Base-by-base conservation (phyloP, 228 moss, liverwort and hornwort species). In the Sphagnum fallax region DNA sequence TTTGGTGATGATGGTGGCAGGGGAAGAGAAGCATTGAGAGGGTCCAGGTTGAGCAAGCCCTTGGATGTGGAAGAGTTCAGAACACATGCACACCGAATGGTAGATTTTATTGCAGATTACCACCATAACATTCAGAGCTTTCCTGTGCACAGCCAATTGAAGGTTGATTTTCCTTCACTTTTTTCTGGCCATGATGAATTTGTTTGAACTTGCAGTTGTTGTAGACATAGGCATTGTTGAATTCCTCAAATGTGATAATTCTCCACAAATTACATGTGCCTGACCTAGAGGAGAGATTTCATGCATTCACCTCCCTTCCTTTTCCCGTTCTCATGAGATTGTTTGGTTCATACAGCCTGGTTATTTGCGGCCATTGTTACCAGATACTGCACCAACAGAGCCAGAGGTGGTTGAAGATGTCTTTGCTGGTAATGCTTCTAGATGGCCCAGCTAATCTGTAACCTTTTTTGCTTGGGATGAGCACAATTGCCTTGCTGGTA, bases 81-180 rank as follows among this genome's bases (percentile, higher is more conserved):
- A 48, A 75, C 70, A 51, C 80, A 79, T 70, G 88, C 81, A 6
- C 88, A 94, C 70, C 77, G 73, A 76, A 94, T 91, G 91, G 94
- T 89, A 67, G 94, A 94, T 59, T 94, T 94, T 65, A 80, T 94
- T 50, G 94, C 91, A 12, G 91, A 94, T 75, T 94, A 91, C 52
- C 72, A 86, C 70, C 84, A 78, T n/a, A 81, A 86, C 67, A 75
- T 94, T 62, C 86, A 85, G 49, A 73, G 10, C 1, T 88, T 80
- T 53, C 88, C 91, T 6, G 94, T 91, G 47, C 84, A 85, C 61
- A 88, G 88, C 67, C 87, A 88, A 86, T 89, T 86, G 55, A 73
- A 94, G 92, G 92, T 87, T 65, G 47, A 47, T 5, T 13, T 15
- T 32, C 47, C 47, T 65, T 47, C 47, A 15, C 4, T 32, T 32